Conservation (phyloP, 495 filamentous ascomycete genomes). For the Aspergillus funiculosus region DNA sequence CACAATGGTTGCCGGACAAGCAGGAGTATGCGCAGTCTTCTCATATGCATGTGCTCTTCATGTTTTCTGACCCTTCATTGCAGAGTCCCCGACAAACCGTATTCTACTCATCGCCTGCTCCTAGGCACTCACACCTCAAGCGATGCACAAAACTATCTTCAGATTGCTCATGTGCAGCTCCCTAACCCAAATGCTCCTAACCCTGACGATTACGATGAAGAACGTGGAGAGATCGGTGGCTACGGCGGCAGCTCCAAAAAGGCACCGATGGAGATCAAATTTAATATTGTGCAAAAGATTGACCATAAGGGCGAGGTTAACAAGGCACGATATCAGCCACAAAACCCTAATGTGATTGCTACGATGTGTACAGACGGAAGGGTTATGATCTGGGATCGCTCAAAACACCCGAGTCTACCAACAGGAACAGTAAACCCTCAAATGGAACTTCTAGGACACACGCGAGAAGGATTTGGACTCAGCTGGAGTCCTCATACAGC, state of each 20-base stretch:
- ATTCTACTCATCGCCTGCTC: constrained; percentile 82
- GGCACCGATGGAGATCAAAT: constrained; percentile 64
- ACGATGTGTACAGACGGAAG: constrained; percentile 84
- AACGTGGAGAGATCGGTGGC: constrained; percentile 87
- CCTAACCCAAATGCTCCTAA: constrained; percentile 72
- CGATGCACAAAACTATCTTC: constrained; percentile 83
- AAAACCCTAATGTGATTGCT: constrained; percentile 96
- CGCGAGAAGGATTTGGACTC: constrained; percentile 87
- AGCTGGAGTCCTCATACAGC: constrained; percentile 82
- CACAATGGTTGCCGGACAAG: constrained; percentile 97
- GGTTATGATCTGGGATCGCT: constrained; percentile 90
- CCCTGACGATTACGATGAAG: constrained; percentile 80
- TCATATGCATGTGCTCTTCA: neutral
- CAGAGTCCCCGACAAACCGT: constrained; percentile 74
- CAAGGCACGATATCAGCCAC: constrained; percentile 95
- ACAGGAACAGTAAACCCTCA: constrained; percentile 69
- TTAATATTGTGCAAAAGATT: constrained; percentile 90
- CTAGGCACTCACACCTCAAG: constrained; percentile 93
- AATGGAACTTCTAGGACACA: constrained; percentile 80
- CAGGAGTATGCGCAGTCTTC: constrained; percentile 56
- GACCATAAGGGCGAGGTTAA: constrained; percentile 96
- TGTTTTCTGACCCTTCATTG: constrained; percentile 14
- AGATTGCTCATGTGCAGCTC: constrained; percentile 87
- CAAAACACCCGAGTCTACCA: constrained; percentile 76
- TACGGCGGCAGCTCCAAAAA: constrained; percentile 67